Percentiles rank a stretch among this genome's conserved stretches.
These are phyloP conservation scores for Suillus clintonianus DNA, from an alignment of 768 basidiomycete species.

Conservation along the genomic window DNA sequence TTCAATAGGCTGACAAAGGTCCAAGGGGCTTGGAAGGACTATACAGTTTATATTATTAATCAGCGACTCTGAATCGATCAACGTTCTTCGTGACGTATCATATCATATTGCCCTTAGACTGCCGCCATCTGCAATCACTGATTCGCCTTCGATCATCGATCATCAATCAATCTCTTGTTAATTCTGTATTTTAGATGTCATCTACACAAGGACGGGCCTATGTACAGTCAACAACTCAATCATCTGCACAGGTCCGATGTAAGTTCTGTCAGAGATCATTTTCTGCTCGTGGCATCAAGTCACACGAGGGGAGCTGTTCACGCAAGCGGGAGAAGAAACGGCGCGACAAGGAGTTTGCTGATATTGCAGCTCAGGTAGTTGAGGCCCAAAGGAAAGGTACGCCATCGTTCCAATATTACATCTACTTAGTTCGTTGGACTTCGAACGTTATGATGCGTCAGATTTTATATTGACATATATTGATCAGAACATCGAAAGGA, in stretches of 20 bases:
- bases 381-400: conserved; percentile 1
- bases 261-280: not conserved
- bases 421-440: not conserved
- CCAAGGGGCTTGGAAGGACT: not conserved
- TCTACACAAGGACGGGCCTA: not conserved
- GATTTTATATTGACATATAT: not conserved
- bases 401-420: not conserved
- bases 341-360: conserved; percentile 1
- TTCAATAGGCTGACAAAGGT: not conserved
- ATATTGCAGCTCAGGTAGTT: not conserved
- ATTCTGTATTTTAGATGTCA: not conserved
- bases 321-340: not conserved
- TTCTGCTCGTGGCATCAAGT: conserved; percentile 2
- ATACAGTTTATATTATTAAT: not conserved
- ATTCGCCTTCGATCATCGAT: no score
- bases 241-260: not conserved
- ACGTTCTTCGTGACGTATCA: no score
- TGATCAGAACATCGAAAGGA: not conserved
- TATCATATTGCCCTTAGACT: no score
- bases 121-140: no score
- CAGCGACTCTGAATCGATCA: no score
- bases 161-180: no score
- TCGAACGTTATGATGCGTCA: not conserved
- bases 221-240: not conserved
- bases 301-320: conserved; percentile 3